These are phyloP conservation scores for Rhizophora mangle DNA, from an alignment of 345 rosid genomes.

Conservation along the genomic window DNA sequence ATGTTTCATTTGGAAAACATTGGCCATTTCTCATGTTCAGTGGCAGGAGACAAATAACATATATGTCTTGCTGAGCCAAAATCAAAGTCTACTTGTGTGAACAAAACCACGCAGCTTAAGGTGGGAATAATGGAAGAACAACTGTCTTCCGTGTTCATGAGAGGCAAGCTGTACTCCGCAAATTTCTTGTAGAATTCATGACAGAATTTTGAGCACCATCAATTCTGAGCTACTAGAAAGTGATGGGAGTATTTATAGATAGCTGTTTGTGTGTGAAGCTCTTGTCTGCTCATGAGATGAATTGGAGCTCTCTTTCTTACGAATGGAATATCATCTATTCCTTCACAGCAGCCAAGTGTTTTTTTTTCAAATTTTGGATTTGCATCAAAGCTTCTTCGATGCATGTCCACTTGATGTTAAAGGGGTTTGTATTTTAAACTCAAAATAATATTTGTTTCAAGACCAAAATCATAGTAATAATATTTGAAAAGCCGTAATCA, in stretches of 20 bases:
- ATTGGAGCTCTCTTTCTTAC: slow-evolving; percentile 34
- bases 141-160: neutral
- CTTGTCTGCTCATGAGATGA: slow-evolving; percentile 26
- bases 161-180: neutral
- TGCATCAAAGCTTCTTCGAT: neutral
- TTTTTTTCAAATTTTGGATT: neutral
- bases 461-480: no score
- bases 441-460: slow-evolving; percentile 6
- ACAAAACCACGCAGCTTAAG: neutral
- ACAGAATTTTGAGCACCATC: neutral
- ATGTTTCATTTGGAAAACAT: no score
- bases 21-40: no score
- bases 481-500: no score
- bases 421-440: neutral
- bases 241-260: neutral
- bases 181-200: neutral
- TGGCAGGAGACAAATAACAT: neutral
- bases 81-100: neutral
- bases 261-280: neutral
- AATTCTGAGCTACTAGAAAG: neutral
- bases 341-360: no score
- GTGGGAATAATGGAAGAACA: neutral
- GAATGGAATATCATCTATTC: slow-evolving; percentile 19
- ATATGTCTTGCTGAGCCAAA: neutral
- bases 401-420: neutral